phyloP scores from a whole-genome alignment of 2,329 filamentous ascomycete genomes.

The Sarocladium oryzae region DNA sequence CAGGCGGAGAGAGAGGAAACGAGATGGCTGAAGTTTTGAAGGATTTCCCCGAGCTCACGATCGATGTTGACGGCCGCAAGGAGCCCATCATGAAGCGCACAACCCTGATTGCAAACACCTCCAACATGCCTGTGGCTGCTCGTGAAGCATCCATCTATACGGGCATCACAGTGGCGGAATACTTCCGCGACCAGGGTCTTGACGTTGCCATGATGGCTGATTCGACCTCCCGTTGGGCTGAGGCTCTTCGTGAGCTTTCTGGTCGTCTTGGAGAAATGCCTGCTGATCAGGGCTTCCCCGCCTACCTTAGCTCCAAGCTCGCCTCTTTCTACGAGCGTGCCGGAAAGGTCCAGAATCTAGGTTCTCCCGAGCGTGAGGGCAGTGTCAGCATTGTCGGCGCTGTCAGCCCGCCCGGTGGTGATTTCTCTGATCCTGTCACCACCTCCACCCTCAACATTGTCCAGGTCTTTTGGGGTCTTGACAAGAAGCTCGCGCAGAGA shows the following conservation, averaged over 20 bases:
- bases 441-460: slow-evolving; percentile 91
- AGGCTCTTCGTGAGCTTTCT: slow-evolving; percentile 96
- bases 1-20: slow-evolving; percentile 81
- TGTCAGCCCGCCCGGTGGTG: slow-evolving; percentile 94
- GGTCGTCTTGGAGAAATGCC: slow-evolving; percentile 99
- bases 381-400: slow-evolving; percentile 97
- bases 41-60: slow-evolving; percentile 98
- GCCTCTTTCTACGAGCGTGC: slow-evolving; percentile 99
- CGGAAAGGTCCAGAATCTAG: slow-evolving; percentile 76
- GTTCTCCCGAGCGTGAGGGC: slow-evolving; percentile 80
- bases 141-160: slow-evolving; percentile 99
- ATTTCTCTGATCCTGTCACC: slow-evolving; percentile 98
- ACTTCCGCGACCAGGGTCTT: slow-evolving; percentile 95
- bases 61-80: slow-evolving; percentile 87
- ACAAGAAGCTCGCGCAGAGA: slow-evolving; percentile 98
- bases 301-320: slow-evolving; percentile 92
- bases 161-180: slow-evolving; percentile 88
- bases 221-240: slow-evolving; percentile 95
- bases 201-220: slow-evolving; percentile 99
- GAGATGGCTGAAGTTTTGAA: slow-evolving; percentile 99
- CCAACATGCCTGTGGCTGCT: slow-evolving; percentile 98
- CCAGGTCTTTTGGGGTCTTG: slow-evolving; percentile 98
- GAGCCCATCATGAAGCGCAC: slow-evolving; percentile 99
- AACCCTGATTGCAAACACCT: slow-evolving; percentile 96
- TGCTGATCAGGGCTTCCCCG: slow-evolving; percentile 98